Base-by-base conservation (phyloP, 805 yeast species). In the Diddensiella transvaalensis region DNA sequence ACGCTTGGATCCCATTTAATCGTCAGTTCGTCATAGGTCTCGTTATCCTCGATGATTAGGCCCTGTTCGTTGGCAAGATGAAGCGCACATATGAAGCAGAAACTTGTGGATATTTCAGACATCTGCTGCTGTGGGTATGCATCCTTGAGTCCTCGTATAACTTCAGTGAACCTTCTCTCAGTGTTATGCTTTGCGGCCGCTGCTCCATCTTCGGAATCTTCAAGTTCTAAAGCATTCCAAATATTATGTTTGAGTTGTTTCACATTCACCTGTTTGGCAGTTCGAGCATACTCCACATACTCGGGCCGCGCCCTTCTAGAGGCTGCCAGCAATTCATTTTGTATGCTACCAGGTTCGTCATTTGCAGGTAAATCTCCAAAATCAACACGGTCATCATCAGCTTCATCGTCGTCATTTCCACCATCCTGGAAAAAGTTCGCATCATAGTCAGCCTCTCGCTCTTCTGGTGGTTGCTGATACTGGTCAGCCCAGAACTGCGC, bases 11-110 rank as follows among this genome's bases (percentile, higher is more conserved):
- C 62, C 51, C 59, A 57, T 32, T 42, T 42, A 30, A 59, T 59
- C 13, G 46, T 48, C 24, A 64, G 49, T 40, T 71, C 73, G 24
- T 52, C 56, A 30, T 62, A 68, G 19, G 65, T 62, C 4, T 69
- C 76, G 6, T 69, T 76, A 51, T 78, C 76, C 15, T 72, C 69
- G 4, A 88, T 74, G 4, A 69, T 61, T 24, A 88, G 69, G 1
- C 90, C 91, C 59, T 85, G 82, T 63, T 88, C 96, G 61, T 89
- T 88, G 11, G 96, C 95, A 55, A 88, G 70, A 67, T 88, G 96
- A 30, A 88, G 67, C 59, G 87, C 67, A 57, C 95, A 85, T 49
- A 88, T 86, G 58, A 88, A 88, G 60, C 87, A 85, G 64, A 85
- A 85, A 65, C 95, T 83, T 1, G 96, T 87, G 1, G 95, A 84